phyloP scores from a whole-genome alignment of 257 asterid species.

The Lycium ferocissimum region DNA sequence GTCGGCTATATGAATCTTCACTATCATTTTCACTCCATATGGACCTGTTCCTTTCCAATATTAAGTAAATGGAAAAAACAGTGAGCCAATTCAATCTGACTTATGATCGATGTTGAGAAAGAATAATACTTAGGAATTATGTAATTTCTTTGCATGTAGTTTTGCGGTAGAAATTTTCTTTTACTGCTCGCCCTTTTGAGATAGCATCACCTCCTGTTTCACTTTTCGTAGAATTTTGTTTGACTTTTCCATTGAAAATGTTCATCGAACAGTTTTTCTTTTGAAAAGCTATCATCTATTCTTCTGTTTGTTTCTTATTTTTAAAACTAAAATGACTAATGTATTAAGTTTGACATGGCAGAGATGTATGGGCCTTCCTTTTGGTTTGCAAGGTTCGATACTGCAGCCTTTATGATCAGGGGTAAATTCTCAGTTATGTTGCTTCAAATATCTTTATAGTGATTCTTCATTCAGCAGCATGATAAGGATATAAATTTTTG shows the following conservation, averaged over 20 bases:
- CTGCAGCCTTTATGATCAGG: slow-evolving; percentile 96
- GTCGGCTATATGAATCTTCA: neutral
- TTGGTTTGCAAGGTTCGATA: slow-evolving; percentile 86
- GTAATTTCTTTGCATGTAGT: neutral
- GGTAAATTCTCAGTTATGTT: slow-evolving; percentile 51
- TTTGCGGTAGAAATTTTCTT: neutral
- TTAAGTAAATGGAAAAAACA: neutral
- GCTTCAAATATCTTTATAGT: neutral
- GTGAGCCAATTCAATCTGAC: neutral
- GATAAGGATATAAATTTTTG: slow-evolving; percentile 1
- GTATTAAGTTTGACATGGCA: slow-evolving; percentile 52
- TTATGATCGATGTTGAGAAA: neutral
- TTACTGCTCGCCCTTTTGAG: neutral
- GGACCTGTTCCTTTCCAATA: neutral
- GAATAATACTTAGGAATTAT: neutral
- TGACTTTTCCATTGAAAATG: neutral
- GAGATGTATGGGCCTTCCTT: slow-evolving; percentile 97
- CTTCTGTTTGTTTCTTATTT: neutral
- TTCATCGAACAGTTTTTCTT: neutral
- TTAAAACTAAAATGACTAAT: neutral
- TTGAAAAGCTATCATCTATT: neutral
- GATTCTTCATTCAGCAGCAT: slow-evolving; percentile 3
- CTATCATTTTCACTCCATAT: neutral
- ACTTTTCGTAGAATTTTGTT: neutral
- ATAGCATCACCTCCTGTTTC: neutral